phyloP scores from a whole-genome alignment of 768 basidiomycete species.

The Tricholoma flavovirens region DNA sequence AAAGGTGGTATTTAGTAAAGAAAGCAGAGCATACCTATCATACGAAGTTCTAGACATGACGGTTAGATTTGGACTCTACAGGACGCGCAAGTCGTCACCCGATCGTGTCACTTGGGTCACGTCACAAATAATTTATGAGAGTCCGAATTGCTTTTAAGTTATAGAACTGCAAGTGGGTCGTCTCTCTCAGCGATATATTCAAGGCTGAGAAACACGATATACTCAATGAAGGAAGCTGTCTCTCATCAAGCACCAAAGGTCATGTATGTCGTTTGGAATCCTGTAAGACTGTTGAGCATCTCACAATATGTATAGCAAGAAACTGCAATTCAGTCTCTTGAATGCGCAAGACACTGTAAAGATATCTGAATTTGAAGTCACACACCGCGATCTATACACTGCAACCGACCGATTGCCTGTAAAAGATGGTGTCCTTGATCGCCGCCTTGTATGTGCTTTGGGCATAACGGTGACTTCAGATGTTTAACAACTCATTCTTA shows the following conservation, averaged over 20 bases:
- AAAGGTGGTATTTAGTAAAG: not conserved
- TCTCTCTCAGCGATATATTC: not conserved
- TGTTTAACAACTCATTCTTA: conserved; percentile 22
- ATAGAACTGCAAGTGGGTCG: not conserved
- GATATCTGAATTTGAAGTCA: conserved; percentile 94
- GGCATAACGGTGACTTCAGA: not conserved
- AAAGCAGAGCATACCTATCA: conserved; percentile 53
- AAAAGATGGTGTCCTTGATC: conserved; percentile 88
- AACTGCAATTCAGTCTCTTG: conserved; percentile 91
- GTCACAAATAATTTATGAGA: conserved; percentile 15
- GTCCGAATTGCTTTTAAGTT: not conserved
- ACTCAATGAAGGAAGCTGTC: conserved; percentile 73
- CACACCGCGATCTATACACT: conserved; percentile 87
- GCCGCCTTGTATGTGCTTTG: conserved; percentile 63
- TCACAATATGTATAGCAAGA: conserved; percentile 54
- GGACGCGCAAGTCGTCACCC: conserved; percentile 58
- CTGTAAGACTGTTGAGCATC: not conserved
- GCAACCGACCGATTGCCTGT: conserved; percentile 78
- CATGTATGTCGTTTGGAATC: conserved; percentile 48
- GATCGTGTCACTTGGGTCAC: conserved; percentile 32
- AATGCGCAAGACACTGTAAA: conserved; percentile 94
- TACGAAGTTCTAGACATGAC: conserved; percentile 93
- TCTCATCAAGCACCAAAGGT: conserved; percentile 77
- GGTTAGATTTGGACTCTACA: conserved; percentile 16
- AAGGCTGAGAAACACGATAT: not conserved